Conservation (phyloP, 2,329 filamentous ascomycete genomes). For the Phaeosphaeriaceae sp. region DNA sequence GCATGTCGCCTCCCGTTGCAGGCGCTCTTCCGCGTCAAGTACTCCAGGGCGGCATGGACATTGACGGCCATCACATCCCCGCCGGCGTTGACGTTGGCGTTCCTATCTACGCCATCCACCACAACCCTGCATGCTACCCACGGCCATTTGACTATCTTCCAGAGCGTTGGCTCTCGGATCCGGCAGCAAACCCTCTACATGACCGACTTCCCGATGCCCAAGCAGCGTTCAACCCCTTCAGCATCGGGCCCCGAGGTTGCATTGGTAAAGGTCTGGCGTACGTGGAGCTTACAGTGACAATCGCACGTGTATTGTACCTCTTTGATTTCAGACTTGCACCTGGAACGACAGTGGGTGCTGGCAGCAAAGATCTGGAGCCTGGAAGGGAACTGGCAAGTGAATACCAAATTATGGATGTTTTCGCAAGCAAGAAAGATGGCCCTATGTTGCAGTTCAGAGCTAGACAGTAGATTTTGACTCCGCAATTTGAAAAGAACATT, state of each 20-base stretch:
- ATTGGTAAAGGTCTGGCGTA: constrained; percentile 76
- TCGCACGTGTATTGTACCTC: constrained; percentile 67
- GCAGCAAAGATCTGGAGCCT: constrained; percentile 37
- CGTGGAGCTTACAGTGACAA: constrained; percentile 68
- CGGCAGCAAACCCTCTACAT: constrained; percentile 37
- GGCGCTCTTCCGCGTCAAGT: constrained; percentile 48
- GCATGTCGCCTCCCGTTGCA: constrained; percentile 50
- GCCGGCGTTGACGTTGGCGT: constrained; percentile 47
- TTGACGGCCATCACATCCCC: constrained; percentile 46
- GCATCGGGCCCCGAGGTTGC: constrained; percentile 72
- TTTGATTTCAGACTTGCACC: constrained; percentile 62
- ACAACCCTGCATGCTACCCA: constrained; percentile 49
- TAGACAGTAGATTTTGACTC: not conserved
- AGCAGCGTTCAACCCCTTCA: constrained; percentile 77
- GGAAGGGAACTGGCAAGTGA: constrained; percentile 54
- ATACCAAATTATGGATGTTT: constrained; percentile 75
- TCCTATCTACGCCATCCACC: constrained; percentile 48
- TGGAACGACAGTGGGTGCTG: constrained; percentile 41
- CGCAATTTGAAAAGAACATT: not conserved
- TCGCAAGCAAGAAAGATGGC: constrained; percentile 76
- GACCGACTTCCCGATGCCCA: constrained; percentile 56
- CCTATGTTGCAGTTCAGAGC: constrained; percentile 66
- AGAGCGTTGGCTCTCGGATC: constrained; percentile 47
- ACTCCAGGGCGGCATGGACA: constrained; percentile 45
- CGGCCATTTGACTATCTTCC: constrained; percentile 47